phyloP scores from a whole-genome alignment of 1,284 basidiomycete species.

The Ganoderma lingzhi region DNA sequence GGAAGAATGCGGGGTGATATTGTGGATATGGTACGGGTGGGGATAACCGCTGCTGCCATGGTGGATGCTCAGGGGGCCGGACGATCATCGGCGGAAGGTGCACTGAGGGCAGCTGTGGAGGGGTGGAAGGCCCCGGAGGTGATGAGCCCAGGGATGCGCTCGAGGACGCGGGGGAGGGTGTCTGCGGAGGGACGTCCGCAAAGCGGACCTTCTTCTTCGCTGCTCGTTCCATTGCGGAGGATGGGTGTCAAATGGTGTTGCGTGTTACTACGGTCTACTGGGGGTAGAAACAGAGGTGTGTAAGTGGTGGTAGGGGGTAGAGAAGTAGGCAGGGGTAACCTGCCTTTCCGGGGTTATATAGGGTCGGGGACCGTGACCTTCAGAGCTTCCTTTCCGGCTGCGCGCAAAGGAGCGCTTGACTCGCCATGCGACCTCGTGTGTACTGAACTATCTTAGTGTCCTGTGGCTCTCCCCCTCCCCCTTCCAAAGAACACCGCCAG shows the following conservation, averaged over 20 bases:
- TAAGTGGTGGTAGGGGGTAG: conserved; percentile 7
- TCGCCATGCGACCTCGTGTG: conserved; percentile 6
- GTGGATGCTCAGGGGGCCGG: conserved; percentile 14
- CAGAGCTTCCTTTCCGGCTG: conserved; percentile 10
- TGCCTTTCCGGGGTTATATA: conserved; percentile 17
- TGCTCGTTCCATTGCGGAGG: conserved; percentile 14
- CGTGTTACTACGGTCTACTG: not conserved
- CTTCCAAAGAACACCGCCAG: not conserved
- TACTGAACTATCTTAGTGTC: conserved; percentile 1
- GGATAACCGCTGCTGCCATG: conserved; percentile 18
- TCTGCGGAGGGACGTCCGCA: conserved; percentile 15
- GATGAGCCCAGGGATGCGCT: conserved; percentile 20
- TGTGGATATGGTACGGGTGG: conserved; percentile 7
- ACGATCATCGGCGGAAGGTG: conserved; percentile 9
- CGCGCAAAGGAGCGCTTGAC: conserved; percentile 14
- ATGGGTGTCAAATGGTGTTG: not conserved
- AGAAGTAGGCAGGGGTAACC: conserved; percentile 2
- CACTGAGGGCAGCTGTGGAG: conserved; percentile 15
- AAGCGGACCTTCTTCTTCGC: conserved; percentile 28
- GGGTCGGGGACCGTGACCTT: not conserved
- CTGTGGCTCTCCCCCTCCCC: not conserved
- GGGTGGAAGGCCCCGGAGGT: conserved; percentile 26
- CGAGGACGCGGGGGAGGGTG: conserved; percentile 27
- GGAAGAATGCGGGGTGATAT: conserved; percentile 1
- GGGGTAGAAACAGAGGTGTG: not conserved